A percentile compares a stretch with the other conserved stretches of the same genome.
Evolutionary conservation across 805 yeast species (phyloP).

Genomic region (Pichia eremophila): DNA sequence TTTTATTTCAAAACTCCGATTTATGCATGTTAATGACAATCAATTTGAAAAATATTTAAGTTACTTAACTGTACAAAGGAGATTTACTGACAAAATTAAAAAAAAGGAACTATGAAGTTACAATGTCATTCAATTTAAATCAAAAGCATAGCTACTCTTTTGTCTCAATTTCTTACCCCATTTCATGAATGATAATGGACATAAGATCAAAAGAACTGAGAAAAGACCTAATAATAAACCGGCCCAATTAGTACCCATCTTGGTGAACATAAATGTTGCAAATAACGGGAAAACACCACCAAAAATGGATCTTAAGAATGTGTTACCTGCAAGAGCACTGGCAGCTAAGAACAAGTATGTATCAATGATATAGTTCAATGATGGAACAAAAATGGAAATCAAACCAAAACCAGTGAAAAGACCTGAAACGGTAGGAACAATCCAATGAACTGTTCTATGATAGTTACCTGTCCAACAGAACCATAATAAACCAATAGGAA

Average conservation of each 20-base stretch:
- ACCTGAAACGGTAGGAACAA: conserved; percentile 65
- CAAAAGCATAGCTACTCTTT: conserved; percentile 46
- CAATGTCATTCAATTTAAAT: no score
- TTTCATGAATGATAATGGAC: conserved; percentile 55
- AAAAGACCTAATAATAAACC: conserved; percentile 61
- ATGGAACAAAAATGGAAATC: conserved; percentile 56
- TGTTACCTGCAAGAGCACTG: conserved; percentile 67
- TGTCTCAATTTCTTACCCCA: conserved; percentile 50
- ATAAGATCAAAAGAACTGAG: conserved; percentile 48
- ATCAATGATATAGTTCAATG: conserved; percentile 66
- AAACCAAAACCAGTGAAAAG: conserved; percentile 59
- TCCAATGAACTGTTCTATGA: conserved; percentile 65
- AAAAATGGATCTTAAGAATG: conserved; percentile 56
- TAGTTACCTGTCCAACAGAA: conserved; percentile 82
- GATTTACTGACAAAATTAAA: no score
- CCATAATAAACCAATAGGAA: conserved; percentile 80
- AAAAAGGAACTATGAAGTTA: no score
- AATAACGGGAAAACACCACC: conserved; percentile 52
- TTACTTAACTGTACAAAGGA: no score
- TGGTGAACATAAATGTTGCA: conserved; percentile 59
- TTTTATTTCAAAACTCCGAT: no score
- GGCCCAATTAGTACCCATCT: conserved; percentile 71
- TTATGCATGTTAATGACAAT: no score
- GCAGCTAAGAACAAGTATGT: conserved; percentile 65
- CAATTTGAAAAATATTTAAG: no score